Evolutionary conservation across 176 grass and related monocot genomes (phyloP).

Genomic region (Elaeis guineensis): DNA sequence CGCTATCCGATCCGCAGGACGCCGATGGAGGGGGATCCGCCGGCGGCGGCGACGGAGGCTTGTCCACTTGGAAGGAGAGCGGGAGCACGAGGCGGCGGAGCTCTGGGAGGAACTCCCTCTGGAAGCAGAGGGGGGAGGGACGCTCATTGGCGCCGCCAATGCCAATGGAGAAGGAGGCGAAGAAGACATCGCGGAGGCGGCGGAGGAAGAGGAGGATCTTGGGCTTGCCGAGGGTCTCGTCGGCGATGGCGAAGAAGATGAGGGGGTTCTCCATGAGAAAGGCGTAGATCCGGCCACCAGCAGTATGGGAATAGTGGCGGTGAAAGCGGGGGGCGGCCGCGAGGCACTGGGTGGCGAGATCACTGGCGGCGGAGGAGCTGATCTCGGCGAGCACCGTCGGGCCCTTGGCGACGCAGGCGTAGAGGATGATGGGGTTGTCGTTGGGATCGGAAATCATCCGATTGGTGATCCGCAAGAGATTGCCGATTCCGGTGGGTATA

Average conservation of each 20-base stretch:
- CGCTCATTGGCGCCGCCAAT: too few relatives aligned
- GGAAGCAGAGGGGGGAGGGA: not conserved
- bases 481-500: too few relatives aligned
- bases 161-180: not conserved
- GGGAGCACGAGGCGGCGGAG: constrained; percentile 6
- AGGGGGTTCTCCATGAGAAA: constrained; percentile 17
- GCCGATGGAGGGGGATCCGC: not conserved
- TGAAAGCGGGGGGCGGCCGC: constrained; percentile 7
- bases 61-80: not conserved
- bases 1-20: too few relatives aligned
- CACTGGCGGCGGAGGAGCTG: not conserved
- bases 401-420: constrained; percentile 19
- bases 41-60: not conserved
- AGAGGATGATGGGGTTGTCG: constrained; percentile 9
- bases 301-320: constrained; percentile 8
- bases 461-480: too few relatives aligned
- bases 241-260: constrained; percentile 14
- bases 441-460: not conserved
- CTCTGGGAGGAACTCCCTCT: constrained; percentile 14
- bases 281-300: constrained; percentile 15
- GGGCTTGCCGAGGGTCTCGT: not conserved
- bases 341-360: not conserved
- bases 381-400: constrained; percentile 14
- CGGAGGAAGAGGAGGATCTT: not conserved
- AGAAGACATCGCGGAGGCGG: constrained; percentile 3